Evolutionary conservation across 2,329 filamentous ascomycete genomes (phyloP), one percentile per base, ranked within the genome.

Genomic region (Macrophomina phaseolina): DNA sequence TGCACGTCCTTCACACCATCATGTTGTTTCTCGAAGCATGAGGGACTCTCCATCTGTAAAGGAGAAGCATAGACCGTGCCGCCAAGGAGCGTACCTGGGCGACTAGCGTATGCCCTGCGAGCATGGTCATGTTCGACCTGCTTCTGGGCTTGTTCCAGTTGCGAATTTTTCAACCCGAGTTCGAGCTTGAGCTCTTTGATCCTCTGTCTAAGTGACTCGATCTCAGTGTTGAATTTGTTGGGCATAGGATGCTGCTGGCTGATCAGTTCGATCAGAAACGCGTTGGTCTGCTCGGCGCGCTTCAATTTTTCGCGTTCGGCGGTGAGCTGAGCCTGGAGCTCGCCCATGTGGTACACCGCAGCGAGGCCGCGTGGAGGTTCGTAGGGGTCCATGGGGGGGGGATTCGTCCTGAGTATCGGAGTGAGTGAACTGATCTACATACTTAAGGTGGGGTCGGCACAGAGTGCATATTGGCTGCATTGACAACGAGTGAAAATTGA

Each of bases 251-350:
- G 45, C 30, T 62, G 30, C 32, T 49, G 16, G 23, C 12, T 28
- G 18, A 38, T 30, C n/a, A 62, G 45, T 3, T 28, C 32, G 9
- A 62, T 42, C n/a, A 62, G 58, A 16, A 34, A 49, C 7, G 42
- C 42, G 34, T 49, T 49, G 45, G 45, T 30, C 11, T 38, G 32
- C 45, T 62, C 40, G 6, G 32, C 30, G 14, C 58, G 42, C 9
- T 11, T 11, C 32, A 23, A 32, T n/a, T 45, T 28, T 38, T 62
- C 45, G 32, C 58, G 45, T 16, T 62, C 58, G 18, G 45, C n/a
- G n/a, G 11, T 8, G 2, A 62, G 45, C 28, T 62, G 58, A 62
- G 58, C 58, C 5, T 49, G 32, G n/a, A 62, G 58, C n/a, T 62
- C 34, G 3, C 58, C 58, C 23, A 62, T 36, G 9, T 34, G 58